phyloP scores from a whole-genome alignment of 768 basidiomycete genomes.

The Cantharellus anzutake region DNA sequence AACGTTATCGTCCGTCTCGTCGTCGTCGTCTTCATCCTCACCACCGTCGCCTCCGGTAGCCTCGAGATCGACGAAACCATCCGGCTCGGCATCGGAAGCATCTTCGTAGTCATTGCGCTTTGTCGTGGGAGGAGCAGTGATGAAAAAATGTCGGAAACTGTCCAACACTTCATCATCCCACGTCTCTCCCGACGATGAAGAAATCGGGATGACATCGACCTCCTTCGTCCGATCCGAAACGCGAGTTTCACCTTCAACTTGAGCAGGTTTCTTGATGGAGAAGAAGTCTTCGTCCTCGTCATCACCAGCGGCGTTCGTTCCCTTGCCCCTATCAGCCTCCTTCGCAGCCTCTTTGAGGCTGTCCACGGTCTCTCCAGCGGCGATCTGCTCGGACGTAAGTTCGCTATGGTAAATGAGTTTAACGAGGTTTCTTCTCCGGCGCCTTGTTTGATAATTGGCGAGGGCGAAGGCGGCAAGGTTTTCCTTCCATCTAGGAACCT shows the following conservation, averaged over 20 bases:
- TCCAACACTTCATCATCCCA: conserved; percentile 84
- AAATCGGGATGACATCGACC: conserved; percentile 12
- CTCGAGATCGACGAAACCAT: conserved; percentile 26
- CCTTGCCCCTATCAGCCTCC: conserved; percentile 8
- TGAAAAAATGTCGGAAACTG: conserved; percentile 73
- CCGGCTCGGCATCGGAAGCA: conserved; percentile 22
- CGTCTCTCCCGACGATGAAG: conserved; percentile 32
- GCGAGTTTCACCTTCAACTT: conserved; percentile 24
- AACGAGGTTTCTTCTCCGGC: conserved; percentile 51
- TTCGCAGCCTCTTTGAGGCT: conserved; percentile 7
- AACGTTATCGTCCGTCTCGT: not conserved
- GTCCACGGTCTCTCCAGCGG: conserved; percentile 20
- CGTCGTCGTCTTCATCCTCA: conserved; percentile 5
- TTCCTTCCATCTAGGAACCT: conserved; percentile 54
- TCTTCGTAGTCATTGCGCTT: conserved; percentile 19
- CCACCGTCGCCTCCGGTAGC: conserved; percentile 9
- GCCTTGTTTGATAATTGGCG: conserved; percentile 23
- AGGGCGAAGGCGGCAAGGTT: conserved; percentile 36
- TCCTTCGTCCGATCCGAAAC: conserved; percentile 56
- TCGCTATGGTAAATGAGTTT: conserved; percentile 61
- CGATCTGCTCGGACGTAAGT: conserved; percentile 50
- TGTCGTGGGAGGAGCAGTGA: conserved; percentile 37
- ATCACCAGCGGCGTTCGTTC: conserved; percentile 13
- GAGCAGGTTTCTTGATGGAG: conserved; percentile 26
- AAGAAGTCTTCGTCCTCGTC: conserved; percentile 60